Percentiles rank a stretch among this genome's conserved stretches.
Evolutionary conservation across 2,329 filamentous ascomycete genomes (phyloP).

Genomic region (Falciphora oryzae): DNA sequence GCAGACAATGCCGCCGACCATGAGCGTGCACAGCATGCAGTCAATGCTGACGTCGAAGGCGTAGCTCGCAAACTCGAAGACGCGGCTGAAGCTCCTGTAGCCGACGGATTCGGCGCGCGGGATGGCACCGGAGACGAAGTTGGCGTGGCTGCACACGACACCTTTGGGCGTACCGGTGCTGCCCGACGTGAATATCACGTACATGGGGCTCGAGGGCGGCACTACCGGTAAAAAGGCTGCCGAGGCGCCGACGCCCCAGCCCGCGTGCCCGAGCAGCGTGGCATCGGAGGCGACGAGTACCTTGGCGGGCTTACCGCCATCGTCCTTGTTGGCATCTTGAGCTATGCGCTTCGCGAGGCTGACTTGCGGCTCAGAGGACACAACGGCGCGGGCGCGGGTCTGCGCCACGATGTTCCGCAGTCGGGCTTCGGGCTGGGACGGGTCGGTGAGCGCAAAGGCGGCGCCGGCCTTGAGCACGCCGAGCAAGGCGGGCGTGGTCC

Average conservation of each 20-base stretch:
- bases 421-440: constrained; percentile 16
- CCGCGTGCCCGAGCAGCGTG: constrained; percentile 1
- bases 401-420: constrained; percentile 17
- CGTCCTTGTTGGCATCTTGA: constrained; percentile 19
- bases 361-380: constrained; percentile 14
- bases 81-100: constrained; percentile 13
- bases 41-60: constrained; percentile 39
- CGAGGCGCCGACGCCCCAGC: constrained; percentile 7
- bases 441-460: constrained; percentile 20
- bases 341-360: constrained; percentile 13
- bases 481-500: constrained; percentile 19
- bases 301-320: neutral
- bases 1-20: constrained; percentile 32
- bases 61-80: constrained; percentile 35
- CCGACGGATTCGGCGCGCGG: constrained; percentile 22
- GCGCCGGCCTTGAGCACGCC: constrained; percentile 21
- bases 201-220: constrained; percentile 17
- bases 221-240: constrained; percentile 2
- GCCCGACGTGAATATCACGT: constrained; percentile 39
- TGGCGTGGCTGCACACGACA: constrained; percentile 29
- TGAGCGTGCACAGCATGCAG: constrained; percentile 28
- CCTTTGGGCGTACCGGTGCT: constrained; percentile 38
- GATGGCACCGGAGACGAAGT: constrained; percentile 26
- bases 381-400: constrained; percentile 15
- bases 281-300: constrained; percentile 7